Conservation (phyloP, 345 rosid genomes). For the Brassica nigra region DNA sequence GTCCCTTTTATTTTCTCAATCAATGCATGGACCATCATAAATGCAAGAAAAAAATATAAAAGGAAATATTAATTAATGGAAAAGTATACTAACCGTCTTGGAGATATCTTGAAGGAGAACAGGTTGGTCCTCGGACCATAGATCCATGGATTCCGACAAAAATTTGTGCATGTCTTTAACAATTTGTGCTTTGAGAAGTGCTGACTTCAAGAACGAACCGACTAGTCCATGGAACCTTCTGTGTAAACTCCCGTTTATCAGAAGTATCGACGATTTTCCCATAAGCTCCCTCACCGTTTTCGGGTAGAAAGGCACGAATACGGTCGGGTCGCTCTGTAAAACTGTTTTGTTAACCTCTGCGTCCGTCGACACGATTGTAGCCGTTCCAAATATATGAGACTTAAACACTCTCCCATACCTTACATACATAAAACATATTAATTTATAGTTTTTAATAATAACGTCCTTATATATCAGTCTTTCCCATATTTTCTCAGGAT, state of each 20-base stretch:
- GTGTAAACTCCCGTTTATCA: conserved; percentile 81
- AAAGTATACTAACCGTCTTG: conserved; percentile 60
- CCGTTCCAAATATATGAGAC: conserved; percentile 92
- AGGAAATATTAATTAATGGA: conserved; percentile 4
- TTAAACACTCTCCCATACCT: conserved; percentile 97
- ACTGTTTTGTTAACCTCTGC: conserved; percentile 82
- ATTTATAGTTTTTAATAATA: not conserved
- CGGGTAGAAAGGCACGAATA: conserved; percentile 90
- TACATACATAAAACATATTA: not conserved
- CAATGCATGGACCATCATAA: conserved; percentile 17
- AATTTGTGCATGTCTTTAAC: conserved; percentile 73
- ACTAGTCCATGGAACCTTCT: conserved; percentile 93
- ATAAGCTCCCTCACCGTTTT: conserved; percentile 90
- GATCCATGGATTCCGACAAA: conserved; percentile 71
- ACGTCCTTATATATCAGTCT: not conserved
- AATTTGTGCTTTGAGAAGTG: conserved; percentile 82
- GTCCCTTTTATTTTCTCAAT: not conserved
- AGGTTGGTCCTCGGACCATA: conserved; percentile 64
- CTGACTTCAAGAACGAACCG: conserved; percentile 82
- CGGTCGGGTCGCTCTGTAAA: conserved; percentile 78
- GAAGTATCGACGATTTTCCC: conserved; percentile 92
- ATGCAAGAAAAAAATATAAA: not conserved
- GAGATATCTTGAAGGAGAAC: conserved; percentile 83
- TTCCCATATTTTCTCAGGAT: not conserved
- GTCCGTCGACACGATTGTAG: conserved; percentile 87